Evolutionary conservation across 352 stramenopile species (phyloP).

Genomic region (Phytophthora uliginosa): DNA sequence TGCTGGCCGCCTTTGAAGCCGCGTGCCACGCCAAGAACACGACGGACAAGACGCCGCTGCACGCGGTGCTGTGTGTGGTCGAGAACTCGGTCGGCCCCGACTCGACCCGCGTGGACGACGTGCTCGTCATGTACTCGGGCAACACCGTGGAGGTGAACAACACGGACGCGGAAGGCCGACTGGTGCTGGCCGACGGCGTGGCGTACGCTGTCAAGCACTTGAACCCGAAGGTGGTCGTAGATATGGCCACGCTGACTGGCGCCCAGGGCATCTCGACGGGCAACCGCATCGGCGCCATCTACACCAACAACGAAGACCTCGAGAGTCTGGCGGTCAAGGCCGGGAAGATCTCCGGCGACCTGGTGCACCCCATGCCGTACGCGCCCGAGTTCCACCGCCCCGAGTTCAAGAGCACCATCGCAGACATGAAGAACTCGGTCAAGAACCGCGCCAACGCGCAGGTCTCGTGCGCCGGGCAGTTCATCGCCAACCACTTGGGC

Average conservation of each 20-base stretch:
- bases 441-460: slow-evolving; percentile 95
- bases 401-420: slow-evolving; percentile 94
- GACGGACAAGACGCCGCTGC: slow-evolving; percentile 86
- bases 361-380: slow-evolving; percentile 95
- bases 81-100: slow-evolving; percentile 95
- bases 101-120: slow-evolving; percentile 95
- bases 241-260: slow-evolving; percentile 97
- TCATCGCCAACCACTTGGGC: slow-evolving; percentile 96
- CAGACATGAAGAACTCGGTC: slow-evolving; percentile 98
- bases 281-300: slow-evolving; percentile 93
- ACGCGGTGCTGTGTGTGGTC: slow-evolving; percentile 93
- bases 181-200: slow-evolving; percentile 96
- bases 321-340: slow-evolving; percentile 84
- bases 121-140: slow-evolving; percentile 94
- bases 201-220: slow-evolving; percentile 95
- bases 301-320: slow-evolving; percentile 92
- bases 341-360: slow-evolving; percentile 92
- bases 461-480: slow-evolving; percentile 95
- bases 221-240: slow-evolving; percentile 92
- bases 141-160: slow-evolving; percentile 99
- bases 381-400: slow-evolving; percentile 93
- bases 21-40: slow-evolving; percentile 92
- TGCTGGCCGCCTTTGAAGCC: slow-evolving; percentile 79
- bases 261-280: slow-evolving; percentile 95
- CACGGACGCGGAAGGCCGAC: slow-evolving; percentile 95